These are phyloP conservation scores for Anthostomella pinea DNA, from an alignment of 2,329 filamentous ascomycete species.

Conservation along the genomic window DNA sequence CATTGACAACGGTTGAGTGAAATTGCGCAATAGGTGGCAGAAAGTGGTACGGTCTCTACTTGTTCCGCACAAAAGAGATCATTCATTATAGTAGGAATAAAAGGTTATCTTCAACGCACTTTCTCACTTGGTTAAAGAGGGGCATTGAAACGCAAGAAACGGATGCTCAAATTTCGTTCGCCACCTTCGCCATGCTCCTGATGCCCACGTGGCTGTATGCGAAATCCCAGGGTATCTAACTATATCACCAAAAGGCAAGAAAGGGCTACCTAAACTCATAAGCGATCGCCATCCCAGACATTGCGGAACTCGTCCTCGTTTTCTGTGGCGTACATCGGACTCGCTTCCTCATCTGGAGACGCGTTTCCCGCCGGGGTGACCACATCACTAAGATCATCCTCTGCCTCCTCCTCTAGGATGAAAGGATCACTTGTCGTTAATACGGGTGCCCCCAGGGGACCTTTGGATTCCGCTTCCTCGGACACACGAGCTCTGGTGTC, in stretches of 20 bases:
- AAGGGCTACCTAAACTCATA: conserved; percentile 15
- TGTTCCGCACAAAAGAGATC: no score
- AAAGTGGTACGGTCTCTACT: no score
- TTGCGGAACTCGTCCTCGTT: conserved; percentile 29
- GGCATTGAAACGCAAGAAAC: no score
- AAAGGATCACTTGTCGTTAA: conserved; percentile 32
- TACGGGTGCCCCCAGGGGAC: conserved; percentile 31
- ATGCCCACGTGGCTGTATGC: conserved; percentile 6
- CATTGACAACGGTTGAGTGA: no score
- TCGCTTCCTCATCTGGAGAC: conserved; percentile 6
- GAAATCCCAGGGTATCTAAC: conserved; percentile 23
- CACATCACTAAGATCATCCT: conserved; percentile 28
- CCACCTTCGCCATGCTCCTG: conserved; percentile 5
- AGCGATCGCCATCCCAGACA: conserved; percentile 27
- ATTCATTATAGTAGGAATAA: no score
- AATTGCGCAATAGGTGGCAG: no score
- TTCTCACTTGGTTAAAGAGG: no score
- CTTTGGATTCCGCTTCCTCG: conserved; percentile 28
- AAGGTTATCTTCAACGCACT: no score
- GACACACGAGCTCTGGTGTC: conserved; percentile 25
- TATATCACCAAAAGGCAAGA: conserved; percentile 14
- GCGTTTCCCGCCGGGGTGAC: conserved; percentile 13
- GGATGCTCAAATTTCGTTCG: background rate
- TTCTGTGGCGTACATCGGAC: conserved; percentile 22
- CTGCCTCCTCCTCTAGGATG: conserved; percentile 32